Evolutionary conservation across 2,329 filamentous ascomycete genomes (phyloP), one percentile per base, ranked within the genome.

Genomic region (Calonectria pteridis): DNA sequence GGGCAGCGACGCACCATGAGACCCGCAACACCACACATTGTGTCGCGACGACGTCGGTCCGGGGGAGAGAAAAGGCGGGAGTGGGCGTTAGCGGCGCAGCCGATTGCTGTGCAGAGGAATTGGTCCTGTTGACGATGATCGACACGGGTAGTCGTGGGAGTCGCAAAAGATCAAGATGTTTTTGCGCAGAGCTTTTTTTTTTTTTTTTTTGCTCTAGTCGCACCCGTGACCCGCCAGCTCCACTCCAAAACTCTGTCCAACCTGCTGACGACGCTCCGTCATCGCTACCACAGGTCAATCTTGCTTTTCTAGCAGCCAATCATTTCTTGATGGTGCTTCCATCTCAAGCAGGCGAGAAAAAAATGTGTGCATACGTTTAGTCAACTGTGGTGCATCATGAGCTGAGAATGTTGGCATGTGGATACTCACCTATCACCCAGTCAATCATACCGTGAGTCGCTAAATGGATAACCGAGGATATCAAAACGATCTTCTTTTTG

Each of bases 61-160:
- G 43, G n/a, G 43, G 43, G 43, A n/a, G 20, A 23, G 20, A 23
- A 46, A 13, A 23, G 20, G 43, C n/a, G 43, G 2, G n/a, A 58
- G 72, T 76, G 63, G 66, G 76, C 37, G 65, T 28, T 20, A 23
- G 43, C 43, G 43, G 43, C 43, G 43, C 43, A 46, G 43, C 43
- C 43, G 43, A 46, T 7, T 46, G 43, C 43, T 46, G 43, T 46
- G 43, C 43, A 46, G 13, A 46, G 20, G 43, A 46, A 46, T 46
- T 46, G 43, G 43, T 13, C 43, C 23, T 46, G 43, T 46, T 46
- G 43, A 46, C 43, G 43, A 46, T 46, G 43, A 46, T 46, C 43
- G 43, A 46, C 43, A 46, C 43, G 43, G 20, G 3, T 46, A 46
- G 43, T 46, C 43, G 43, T 46, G 43, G 43, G 43, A 46, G 43